These are phyloP conservation scores for Malus hybrid DNA, from an alignment of 331 rosid species.

Conservation along the genomic window DNA sequence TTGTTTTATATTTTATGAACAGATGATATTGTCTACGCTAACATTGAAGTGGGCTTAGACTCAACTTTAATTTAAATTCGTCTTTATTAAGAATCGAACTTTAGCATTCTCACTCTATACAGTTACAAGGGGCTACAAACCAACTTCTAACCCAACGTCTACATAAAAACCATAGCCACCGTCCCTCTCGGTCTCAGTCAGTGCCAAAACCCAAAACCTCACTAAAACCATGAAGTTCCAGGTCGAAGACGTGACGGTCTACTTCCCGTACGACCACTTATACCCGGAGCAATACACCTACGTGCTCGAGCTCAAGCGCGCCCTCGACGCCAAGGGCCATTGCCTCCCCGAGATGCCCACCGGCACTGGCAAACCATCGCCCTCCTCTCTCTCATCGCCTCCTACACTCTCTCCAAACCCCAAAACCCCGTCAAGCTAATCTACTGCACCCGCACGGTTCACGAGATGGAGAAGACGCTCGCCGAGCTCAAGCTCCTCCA, in stretches of 20 bases:
- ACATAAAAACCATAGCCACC: not conserved
- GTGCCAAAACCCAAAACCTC: not conserved
- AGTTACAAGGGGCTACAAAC: not conserved
- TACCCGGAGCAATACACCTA: constrained; percentile 86
- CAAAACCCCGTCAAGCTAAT: constrained; percentile 12
- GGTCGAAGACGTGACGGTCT: constrained; percentile 70
- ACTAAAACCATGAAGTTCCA: constrained; percentile 54
- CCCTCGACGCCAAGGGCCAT: constrained; percentile 85
- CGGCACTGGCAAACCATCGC: constrained; percentile 91
- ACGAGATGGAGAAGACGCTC: too few relatives aligned
- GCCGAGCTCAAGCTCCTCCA: too few relatives aligned
- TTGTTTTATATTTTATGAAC: too few relatives aligned
- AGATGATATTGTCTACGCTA: too few relatives aligned
- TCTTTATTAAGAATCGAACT: too few relatives aligned
- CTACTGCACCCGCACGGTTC: too few relatives aligned
- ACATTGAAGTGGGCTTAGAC: accelerated
- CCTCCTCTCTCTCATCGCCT: constrained; percentile 68
- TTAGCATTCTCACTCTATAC: too few relatives aligned
- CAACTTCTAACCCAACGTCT: not conserved
- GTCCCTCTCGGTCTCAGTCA: not conserved
- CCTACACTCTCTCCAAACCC: constrained; percentile 74
- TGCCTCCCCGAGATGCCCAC: constrained; percentile 90
- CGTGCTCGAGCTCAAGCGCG: constrained; percentile 77
- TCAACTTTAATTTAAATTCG: accelerated
- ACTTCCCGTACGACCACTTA: constrained; percentile 82